Conservation (phyloP, 768 basidiomycete species). For the Lentinula boryana region DNA sequence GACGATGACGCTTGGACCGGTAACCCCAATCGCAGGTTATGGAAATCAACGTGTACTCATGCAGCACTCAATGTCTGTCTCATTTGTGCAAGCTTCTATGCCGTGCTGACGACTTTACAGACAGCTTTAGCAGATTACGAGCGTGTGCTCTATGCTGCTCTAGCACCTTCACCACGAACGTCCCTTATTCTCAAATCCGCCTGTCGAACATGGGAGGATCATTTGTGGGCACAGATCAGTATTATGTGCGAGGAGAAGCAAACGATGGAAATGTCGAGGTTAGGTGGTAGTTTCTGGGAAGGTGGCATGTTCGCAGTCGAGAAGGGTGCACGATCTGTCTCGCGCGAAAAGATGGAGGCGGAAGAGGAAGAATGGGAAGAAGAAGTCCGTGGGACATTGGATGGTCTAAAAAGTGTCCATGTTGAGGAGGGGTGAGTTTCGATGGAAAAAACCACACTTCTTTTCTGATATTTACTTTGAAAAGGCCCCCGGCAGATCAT, state of each 20-base stretch:
- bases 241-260: constrained; percentile 79
- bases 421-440: constrained; percentile 58
- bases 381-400: constrained; percentile 54
- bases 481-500: constrained; percentile 58
- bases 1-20: constrained; percentile 58
- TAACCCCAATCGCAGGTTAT: constrained; percentile 70
- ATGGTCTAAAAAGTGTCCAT: constrained; percentile 48
- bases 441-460: neutral
- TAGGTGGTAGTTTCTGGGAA: constrained; percentile 83
- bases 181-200: constrained; percentile 60
- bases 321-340: constrained; percentile 24
- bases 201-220: constrained; percentile 91
- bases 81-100: neutral
- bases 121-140: constrained; percentile 61
- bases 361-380: constrained; percentile 55
- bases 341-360: constrained; percentile 19
- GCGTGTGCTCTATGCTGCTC: constrained; percentile 82
- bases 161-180: constrained; percentile 69
- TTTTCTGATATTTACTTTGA: neutral
- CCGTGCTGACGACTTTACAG: constrained; percentile 24
- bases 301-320: constrained; percentile 44
- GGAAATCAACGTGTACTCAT: constrained; percentile 83
- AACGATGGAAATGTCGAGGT: constrained; percentile 56
- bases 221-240: constrained; percentile 87
- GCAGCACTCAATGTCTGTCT: constrained; percentile 71